phyloP scores from a whole-genome alignment of 768 basidiomycete species.

The Amanita exitialis region DNA sequence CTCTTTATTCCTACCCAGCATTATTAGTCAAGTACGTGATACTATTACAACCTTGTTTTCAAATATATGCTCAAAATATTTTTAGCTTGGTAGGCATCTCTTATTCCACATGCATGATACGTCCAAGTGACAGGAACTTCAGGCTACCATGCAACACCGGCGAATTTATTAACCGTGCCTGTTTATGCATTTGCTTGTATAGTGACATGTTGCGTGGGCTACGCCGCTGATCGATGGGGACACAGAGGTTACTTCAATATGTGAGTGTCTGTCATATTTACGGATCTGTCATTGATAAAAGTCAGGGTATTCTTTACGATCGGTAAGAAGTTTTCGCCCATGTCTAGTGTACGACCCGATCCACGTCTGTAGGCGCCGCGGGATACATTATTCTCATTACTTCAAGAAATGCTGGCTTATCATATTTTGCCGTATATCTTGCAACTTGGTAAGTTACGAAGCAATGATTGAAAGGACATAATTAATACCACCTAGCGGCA shows the following conservation, averaged over 20 bases:
- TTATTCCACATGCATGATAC: not conserved
- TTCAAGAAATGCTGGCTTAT: constrained; percentile 52
- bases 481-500: constrained; percentile 34
- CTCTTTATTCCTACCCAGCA: constrained; percentile 68
- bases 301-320: constrained; percentile 25
- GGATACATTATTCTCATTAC: constrained; percentile 66
- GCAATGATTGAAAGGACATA: not conserved
- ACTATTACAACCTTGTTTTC: not conserved
- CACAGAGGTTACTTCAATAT: constrained; percentile 55
- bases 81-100: constrained; percentile 29
- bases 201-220: constrained; percentile 56
- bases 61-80: not conserved
- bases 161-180: constrained; percentile 71
- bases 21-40: constrained; percentile 53
- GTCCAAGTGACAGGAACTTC: not conserved
- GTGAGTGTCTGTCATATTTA: constrained; percentile 23
- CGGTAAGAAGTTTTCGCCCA: constrained; percentile 18
- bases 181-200: constrained; percentile 65
- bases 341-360: constrained; percentile 9
- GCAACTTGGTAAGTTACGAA: constrained; percentile 45
- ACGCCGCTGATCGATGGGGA: constrained; percentile 49
- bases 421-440: constrained; percentile 64
- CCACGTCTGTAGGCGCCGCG: constrained; percentile 27
- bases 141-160: constrained; percentile 61
- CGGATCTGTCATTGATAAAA: not conserved